Percentiles rank a stretch among this genome's conserved stretches.
Conservation (phyloP, 208 protist genomes). For the Crithidia fasciculata region DNA sequence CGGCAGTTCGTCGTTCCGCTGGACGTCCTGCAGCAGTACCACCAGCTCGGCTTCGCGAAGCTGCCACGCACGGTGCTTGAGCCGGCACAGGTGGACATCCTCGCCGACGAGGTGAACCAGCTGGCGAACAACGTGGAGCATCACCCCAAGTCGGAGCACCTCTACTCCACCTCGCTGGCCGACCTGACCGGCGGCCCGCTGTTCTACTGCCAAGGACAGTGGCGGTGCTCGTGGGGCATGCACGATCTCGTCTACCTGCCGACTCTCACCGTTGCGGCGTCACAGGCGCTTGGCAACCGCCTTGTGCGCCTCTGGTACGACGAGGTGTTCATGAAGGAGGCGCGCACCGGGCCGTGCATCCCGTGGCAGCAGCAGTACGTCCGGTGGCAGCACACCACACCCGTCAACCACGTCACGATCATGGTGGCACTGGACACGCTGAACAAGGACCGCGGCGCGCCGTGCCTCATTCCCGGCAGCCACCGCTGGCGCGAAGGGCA, state of each 20-base stretch:
- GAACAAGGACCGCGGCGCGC: slow-evolving; percentile 84
- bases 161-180: slow-evolving; percentile 84
- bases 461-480: slow-evolving; percentile 82
- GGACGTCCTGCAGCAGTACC: slow-evolving; percentile 67
- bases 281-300: slow-evolving; percentile 77
- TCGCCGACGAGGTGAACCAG: slow-evolving; percentile 82
- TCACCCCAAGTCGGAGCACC: slow-evolving; percentile 78
- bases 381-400: slow-evolving; percentile 78
- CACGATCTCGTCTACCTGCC: slow-evolving; percentile 88
- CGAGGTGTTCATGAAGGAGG: slow-evolving; percentile 83
- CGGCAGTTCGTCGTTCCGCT: slow-evolving; percentile 76
- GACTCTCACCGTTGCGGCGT: slow-evolving; percentile 79
- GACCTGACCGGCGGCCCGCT: slow-evolving; percentile 77
- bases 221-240: slow-evolving; percentile 83
- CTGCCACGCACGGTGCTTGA: slow-evolving; percentile 67
- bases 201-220: slow-evolving; percentile 88
- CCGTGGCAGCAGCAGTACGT: slow-evolving; percentile 89
- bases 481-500: slow-evolving; percentile 82
- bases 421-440: slow-evolving; percentile 82
- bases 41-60: slow-evolving; percentile 84
- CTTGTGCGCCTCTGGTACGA: slow-evolving; percentile 88
- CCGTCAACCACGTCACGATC: slow-evolving; percentile 76
- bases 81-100: slow-evolving; percentile 74
- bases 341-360: slow-evolving; percentile 69
- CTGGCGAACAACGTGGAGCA: slow-evolving; percentile 88